Base-by-base conservation (phyloP, 176 grass and related monocot species). In the Hsuehochloa calcarea region DNA sequence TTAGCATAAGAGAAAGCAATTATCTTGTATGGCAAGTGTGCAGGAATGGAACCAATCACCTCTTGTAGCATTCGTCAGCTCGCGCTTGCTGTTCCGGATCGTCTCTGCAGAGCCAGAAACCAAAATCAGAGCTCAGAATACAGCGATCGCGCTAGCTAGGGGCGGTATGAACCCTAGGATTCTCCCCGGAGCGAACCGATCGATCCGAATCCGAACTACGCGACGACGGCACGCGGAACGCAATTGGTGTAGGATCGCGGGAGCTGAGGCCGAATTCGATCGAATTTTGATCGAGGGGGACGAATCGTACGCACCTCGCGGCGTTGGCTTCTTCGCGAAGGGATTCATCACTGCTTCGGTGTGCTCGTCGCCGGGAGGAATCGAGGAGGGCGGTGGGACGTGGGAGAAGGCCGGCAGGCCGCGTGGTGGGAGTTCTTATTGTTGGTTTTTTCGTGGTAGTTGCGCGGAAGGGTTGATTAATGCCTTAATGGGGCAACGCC, bases 61-160 rank as follows among this genome's bases (percentile, higher is more conserved):
- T 91, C 96, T 90, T 9, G 93, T 88, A 31, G 93, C 93, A 82
- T 92, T 88, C 67, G 90, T 84, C 80, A 99, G 83, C 81, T 99
- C 93, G 65, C 93, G 90, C 84, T 99, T 99, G 90, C 93, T 99
- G 69, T 72, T 84, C 85, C 96, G 89, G 49, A 99, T 89, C 68
- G 87, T 74, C 84, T 99, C 96, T 99, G 91, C 82, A 87, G 55
- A 89, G 29, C 12, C n/a, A 78, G 47, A 67, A 84, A 84, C 39
- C 39, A 51, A 78, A 87, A 84, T 77, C 38, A 87, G 84, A 83
- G 43, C 7, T 65, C 29, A 31, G 56, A 34, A 49, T 14, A 45
- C 22, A 64, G 9, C 26, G 4, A 16, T 40, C 46, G 12, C 82
- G 62, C 37, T 51, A 45, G 35, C 17, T n/a, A 43, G 34, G 9